phyloP scores from a whole-genome alignment of 768 basidiomycete species.

The Trametes meyenii region DNA sequence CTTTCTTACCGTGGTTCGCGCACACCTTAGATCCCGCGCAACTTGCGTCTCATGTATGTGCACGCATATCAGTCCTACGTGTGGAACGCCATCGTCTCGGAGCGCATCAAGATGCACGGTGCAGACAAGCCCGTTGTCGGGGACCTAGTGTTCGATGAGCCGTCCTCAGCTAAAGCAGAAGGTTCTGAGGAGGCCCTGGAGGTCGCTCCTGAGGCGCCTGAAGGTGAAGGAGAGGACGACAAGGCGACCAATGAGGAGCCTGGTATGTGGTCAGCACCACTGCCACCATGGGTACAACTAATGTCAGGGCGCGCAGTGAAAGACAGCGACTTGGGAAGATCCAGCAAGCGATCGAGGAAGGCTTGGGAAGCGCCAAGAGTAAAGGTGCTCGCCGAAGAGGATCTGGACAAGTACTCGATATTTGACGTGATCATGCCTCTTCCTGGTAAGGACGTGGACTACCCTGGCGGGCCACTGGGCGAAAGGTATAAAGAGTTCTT shows the following conservation, averaged over 20 bases:
- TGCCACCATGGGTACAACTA: neutral
- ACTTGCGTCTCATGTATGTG: constrained; percentile 95
- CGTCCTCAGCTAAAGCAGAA: constrained; percentile 31
- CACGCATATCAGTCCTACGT: constrained; percentile 99
- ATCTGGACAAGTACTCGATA: constrained; percentile 81
- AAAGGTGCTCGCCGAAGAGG: constrained; percentile 75
- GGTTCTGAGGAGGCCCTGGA: constrained; percentile 38
- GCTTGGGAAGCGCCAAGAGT: constrained; percentile 72
- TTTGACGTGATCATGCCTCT: constrained; percentile 98
- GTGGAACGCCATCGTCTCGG: constrained; percentile 97
- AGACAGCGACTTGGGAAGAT: constrained; percentile 24
- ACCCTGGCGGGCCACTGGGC: constrained; percentile 86
- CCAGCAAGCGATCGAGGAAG: constrained; percentile 38
- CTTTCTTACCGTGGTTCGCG: constrained; percentile 11
- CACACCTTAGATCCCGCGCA: constrained; percentile 80
- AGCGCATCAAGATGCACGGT: constrained; percentile 83
- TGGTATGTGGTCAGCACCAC: constrained; percentile 22
- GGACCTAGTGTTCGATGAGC: constrained; percentile 82
- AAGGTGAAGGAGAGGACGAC: constrained; percentile 25
- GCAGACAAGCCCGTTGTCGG: constrained; percentile 76
- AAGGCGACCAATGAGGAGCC: constrained; percentile 22
- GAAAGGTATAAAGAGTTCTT: constrained; percentile 85
- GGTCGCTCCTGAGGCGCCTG: constrained; percentile 37
- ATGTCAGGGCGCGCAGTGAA: constrained; percentile 7
- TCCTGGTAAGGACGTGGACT: constrained; percentile 92